A percentile compares a stretch with the other conserved stretches of the same genome.
phyloP scores from a whole-genome alignment of 495 filamentous ascomycete species.

The Penicillium lagena region DNA sequence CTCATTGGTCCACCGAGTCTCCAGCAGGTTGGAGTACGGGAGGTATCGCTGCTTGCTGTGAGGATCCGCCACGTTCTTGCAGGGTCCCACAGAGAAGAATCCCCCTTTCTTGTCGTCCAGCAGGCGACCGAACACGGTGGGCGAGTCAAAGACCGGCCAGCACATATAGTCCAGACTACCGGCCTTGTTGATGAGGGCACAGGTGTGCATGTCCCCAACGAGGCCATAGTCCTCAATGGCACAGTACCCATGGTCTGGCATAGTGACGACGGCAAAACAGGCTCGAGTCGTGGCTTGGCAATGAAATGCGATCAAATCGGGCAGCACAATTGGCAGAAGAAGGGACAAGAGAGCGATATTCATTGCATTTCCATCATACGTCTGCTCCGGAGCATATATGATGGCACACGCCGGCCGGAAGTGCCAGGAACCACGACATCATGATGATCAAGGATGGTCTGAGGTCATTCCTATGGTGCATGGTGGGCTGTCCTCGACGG shows the following conservation, averaged over 20 bases:
- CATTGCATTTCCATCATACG: neutral
- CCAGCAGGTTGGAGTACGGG: conserved; percentile 62
- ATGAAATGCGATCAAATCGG: neutral
- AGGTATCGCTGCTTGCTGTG: conserved; percentile 68
- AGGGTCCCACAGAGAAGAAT: conserved; percentile 53
- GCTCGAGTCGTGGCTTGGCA: neutral
- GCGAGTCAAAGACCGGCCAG: conserved; percentile 67
- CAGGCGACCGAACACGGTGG: conserved; percentile 59
- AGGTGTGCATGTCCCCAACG: conserved; percentile 74
- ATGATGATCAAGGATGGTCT: conserved; percentile 20
- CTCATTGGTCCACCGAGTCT: conserved; percentile 65
- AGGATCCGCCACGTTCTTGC: conserved; percentile 35
- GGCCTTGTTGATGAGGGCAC: conserved; percentile 62
- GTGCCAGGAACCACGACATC: conserved; percentile 16
- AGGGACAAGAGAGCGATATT: neutral
- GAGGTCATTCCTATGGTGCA: conserved; percentile 21
- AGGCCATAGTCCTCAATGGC: conserved; percentile 72
- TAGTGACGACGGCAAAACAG: neutral
- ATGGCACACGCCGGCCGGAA: conserved; percentile 4
- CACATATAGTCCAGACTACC: conserved; percentile 72
- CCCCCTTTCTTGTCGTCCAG: conserved; percentile 67
- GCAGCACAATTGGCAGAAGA: neutral
- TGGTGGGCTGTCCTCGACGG: neutral
- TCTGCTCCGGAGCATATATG: conserved; percentile 9
- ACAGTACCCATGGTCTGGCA: conserved; percentile 41